These are phyloP conservation scores for Triticum turgidum DNA, from an alignment of 176 grass and related monocot genomes.

Conservation along the genomic window DNA sequence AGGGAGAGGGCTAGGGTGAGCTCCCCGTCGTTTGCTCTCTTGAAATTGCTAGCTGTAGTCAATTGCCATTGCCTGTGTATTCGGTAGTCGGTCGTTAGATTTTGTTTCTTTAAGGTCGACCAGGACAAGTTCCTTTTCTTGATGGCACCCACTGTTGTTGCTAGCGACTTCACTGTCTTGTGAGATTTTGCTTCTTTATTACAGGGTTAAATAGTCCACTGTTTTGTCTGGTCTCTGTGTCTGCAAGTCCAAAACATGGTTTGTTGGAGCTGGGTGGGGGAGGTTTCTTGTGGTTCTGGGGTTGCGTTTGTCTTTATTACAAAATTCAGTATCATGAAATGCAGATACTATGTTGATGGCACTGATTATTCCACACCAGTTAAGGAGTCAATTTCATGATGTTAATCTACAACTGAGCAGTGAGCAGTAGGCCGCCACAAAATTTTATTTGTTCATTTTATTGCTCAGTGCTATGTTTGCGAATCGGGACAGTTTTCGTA, in stretches of 20 bases:
- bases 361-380: background rate
- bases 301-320: background rate
- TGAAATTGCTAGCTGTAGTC: background rate
- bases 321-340: background rate
- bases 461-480: background rate
- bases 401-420: background rate
- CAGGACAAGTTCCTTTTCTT: background rate
- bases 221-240: constrained; percentile 3
- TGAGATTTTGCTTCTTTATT: background rate
- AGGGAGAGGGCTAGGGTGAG: constrained; percentile 60
- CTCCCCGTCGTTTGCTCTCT: background rate
- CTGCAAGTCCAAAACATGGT: background rate
- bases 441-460: constrained; percentile 13
- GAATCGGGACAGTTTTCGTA: background rate
- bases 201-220: background rate
- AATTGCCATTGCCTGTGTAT: background rate
- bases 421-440: background rate
- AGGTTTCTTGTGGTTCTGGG: background rate
- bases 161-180: background rate
- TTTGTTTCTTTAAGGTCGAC: background rate
- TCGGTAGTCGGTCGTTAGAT: background rate
- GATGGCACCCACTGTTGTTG: background rate
- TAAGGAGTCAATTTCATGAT: background rate
- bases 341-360: background rate
- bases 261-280: background rate